Evolutionary conservation across 1,139 yeast genomes (phyloP), one percentile per base, ranked within the genome.

Genomic region (Eremothecium coryli): DNA sequence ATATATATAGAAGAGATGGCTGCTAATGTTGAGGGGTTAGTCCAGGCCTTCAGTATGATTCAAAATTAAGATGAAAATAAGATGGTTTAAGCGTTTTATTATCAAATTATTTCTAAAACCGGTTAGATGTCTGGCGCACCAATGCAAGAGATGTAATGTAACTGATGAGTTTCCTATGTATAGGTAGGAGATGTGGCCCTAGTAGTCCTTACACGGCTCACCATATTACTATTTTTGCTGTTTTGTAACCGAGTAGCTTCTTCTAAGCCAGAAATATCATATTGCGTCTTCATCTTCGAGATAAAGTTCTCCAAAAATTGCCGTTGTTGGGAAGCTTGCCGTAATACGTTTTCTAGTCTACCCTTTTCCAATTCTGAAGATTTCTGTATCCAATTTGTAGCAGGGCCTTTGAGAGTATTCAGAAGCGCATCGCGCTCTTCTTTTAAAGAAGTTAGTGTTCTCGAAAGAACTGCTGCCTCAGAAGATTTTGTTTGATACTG

Each of bases 401-500:
- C 64, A 2, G 71, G 69, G 1, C 75, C 76, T 20, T 62, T 55
- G 4, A 68, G 45, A 40, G 67, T 67, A 4, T 43, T 42, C 13
- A 58, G 55, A 5, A 75, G 46, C 20, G 46, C 43, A 0, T 45
- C 52, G 27, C 62, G 58, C 8, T 49, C 47, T 1, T 49, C 54
- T 31, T 60, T 62, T 9, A 65, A 38, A 1, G 45, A 36, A n/a
- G 54, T 56, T 5, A 69, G 45, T 13, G 45, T 44, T 0, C 54
- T 49, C 1, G 80, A 66, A 22, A 62, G 48, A 30, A 68, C 72
- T 1, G 76, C 80, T 0, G 85, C 85, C 13, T 56, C 58, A 0
- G 74, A 58, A 0, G 84, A 76, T 20, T 60, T 58, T 5, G 50
- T 46, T 52, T 77, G 86, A 48, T 79, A 79, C 29, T 64, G 50